Base-by-base conservation (phyloP, 805 yeast genomes). In the Wickerhamiella qilinensis region DNA sequence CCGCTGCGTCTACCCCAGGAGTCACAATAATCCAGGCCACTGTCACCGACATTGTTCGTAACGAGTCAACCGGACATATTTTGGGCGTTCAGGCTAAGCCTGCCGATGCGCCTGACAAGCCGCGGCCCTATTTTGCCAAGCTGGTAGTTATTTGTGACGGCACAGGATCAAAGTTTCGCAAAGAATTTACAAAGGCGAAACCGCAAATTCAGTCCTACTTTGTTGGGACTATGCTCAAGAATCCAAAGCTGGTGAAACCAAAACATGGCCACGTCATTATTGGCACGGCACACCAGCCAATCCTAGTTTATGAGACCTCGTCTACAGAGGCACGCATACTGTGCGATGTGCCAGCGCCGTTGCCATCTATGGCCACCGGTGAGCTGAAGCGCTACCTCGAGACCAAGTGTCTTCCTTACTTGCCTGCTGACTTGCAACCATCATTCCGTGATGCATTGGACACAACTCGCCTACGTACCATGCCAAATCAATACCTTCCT, bases 401-500 rank as follows among this genome's bases (percentile, higher is more conserved):
- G 39, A 50, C 64, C 3, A 60, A 65, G 16, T 93, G 86, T 15
- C 60, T 74, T 41, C 81, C 86, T 24, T 59, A 68, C 37, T 55
- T 91, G 37, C 98, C 98, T 14, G 56, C 64, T 35, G 51, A 58
- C 20, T 57, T 79, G 35, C 64, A 68, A 49, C 82, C 93, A 6
- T 69, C 91, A 12, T 83, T 88, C 54, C 59, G 59, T 37, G 57
- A 58, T 20, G 93, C 96, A 1, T 50, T 88, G 32, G 63, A 64
- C 9, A 60, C 62, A 24, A 65, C 66, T 28, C 69, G 77, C 50
- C 72, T 79, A 57, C 73, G 80, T 44, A 70, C 83, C 34, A 88
- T 88, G 96, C 97, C 98, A 36, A 86, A 85, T 59, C 93, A 91
- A 49, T 91, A 71, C 59, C 64, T 91, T 37, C 71, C 93, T 19